Percentiles rank a stretch among this genome's conserved stretches.
Evolutionary conservation across 345 rosid species (phyloP).

Genomic region (rapeseed (Brassica napus)): Da-Ae NC_063451.1:36497001-36497500

Average conservation of each 20-base stretch:
- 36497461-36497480: slow-evolving; percentile 46
- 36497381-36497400: slow-evolving; percentile 29
- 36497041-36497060: slow-evolving; percentile 49
- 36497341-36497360: not conserved
- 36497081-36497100: slow-evolving; percentile 84
- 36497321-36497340: slow-evolving; percentile 51
- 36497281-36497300: slow-evolving; percentile 83
- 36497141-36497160: slow-evolving; percentile 67
- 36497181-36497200: not conserved
- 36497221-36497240: not conserved
- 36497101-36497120: slow-evolving; percentile 99
- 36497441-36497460: slow-evolving; percentile 99
- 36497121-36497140: slow-evolving; percentile 91
- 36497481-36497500: not conserved
- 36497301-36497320: slow-evolving; percentile 93
- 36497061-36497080: slow-evolving; percentile 63
- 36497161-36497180: slow-evolving; percentile 5
- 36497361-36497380: not conserved
- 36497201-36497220: not conserved
- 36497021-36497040: slow-evolving; percentile 71
- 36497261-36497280: slow-evolving; percentile 88
- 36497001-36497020: slow-evolving; percentile 72
- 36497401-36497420: slow-evolving; percentile 91
- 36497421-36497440: slow-evolving; percentile 88
- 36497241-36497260: slow-evolving; percentile 60